Evolutionary conservation across 495 filamentous ascomycete species (phyloP).

Genomic region (Penicillium lagena): DNA sequence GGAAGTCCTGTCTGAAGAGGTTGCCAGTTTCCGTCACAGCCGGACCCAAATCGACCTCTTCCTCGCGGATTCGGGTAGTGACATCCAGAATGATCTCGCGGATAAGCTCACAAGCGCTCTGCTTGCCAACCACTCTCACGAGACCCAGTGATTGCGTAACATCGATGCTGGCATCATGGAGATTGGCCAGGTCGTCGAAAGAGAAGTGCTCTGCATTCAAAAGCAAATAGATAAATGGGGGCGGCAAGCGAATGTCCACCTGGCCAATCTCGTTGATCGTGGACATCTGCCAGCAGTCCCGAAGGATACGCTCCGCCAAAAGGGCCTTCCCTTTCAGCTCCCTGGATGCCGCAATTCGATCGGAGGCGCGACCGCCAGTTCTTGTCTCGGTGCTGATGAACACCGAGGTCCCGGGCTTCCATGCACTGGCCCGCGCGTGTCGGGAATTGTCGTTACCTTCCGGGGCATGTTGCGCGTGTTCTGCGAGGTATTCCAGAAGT

Average conservation of each 20-base stretch:
- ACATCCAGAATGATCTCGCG: constrained; percentile 34
- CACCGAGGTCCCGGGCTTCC: constrained; percentile 26
- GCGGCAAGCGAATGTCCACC: constrained; percentile 30
- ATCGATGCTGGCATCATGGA: constrained; percentile 37
- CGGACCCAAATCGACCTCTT: constrained; percentile 17
- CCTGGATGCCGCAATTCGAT: constrained; percentile 8
- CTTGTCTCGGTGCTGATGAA: constrained; percentile 5
- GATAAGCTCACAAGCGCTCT: constrained; percentile 29
- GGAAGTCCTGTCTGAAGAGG: constrained; percentile 15
- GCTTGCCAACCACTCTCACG: constrained; percentile 35
- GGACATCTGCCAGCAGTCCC: constrained; percentile 38
- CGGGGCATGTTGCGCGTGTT: neutral
- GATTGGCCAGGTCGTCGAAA: constrained; percentile 35
- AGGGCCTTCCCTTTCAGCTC: constrained; percentile 23
- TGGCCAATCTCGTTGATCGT: constrained; percentile 32
- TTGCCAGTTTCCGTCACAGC: constrained; percentile 1
- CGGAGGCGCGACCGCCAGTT: constrained; percentile 1
- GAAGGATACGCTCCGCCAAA: constrained; percentile 32
- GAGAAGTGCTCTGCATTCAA: constrained; percentile 28
- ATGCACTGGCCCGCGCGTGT: constrained; percentile 1
- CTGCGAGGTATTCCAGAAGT: constrained; percentile 22
- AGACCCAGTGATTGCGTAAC: constrained; percentile 25
- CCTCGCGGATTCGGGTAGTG: constrained; percentile 25
- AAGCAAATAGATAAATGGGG: constrained; percentile 19
- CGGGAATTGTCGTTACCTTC: neutral